Percentiles rank a stretch among this genome's conserved stretches.
phyloP scores from a whole-genome alignment of 768 basidiomycete genomes.

The Lepiota venenata region DNA sequence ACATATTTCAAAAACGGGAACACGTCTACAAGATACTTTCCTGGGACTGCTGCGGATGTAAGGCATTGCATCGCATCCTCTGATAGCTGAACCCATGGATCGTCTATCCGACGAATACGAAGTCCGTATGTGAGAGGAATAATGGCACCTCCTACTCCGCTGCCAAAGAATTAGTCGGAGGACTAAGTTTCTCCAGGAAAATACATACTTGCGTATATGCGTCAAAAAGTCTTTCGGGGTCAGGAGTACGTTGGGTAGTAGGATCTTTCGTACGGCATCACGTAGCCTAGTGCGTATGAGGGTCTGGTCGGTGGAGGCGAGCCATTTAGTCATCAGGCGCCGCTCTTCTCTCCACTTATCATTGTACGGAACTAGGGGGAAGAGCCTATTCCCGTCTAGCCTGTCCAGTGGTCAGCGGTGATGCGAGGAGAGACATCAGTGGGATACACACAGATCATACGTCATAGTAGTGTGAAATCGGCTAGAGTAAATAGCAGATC shows the following conservation, averaged over 20 bases:
- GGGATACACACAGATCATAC: slow-evolving; percentile 5
- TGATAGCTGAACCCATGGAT: slow-evolving; percentile 27
- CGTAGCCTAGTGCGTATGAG: neutral
- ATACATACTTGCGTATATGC: slow-evolving; percentile 11
- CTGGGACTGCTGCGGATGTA: slow-evolving; percentile 11
- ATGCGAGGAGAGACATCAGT: too few species aligned
- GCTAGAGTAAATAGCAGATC: slow-evolving; percentile 16
- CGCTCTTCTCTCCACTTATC: slow-evolving; percentile 9
- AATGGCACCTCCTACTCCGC: slow-evolving; percentile 9
- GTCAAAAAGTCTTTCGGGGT: neutral
- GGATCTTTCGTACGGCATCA: neutral
- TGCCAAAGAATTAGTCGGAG: neutral
- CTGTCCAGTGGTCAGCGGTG: neutral
- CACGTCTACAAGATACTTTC: slow-evolving; percentile 35
- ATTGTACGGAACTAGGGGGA: slow-evolving; percentile 6
- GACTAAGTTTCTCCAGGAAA: too few species aligned
- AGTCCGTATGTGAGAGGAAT: slow-evolving; percentile 10
- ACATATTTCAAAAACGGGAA: slow-evolving; percentile 33
- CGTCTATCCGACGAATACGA: slow-evolving; percentile 14
- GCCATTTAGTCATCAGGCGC: neutral
- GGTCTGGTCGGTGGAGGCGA: neutral
- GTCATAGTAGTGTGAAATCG: slow-evolving; percentile 4
- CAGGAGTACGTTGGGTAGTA: slow-evolving; percentile 5
- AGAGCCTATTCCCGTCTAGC: neutral
- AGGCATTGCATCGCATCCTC: slow-evolving; percentile 20